Base-by-base conservation (phyloP, 2,329 filamentous ascomycete species). In the Cyclaneusma minus region DNA sequence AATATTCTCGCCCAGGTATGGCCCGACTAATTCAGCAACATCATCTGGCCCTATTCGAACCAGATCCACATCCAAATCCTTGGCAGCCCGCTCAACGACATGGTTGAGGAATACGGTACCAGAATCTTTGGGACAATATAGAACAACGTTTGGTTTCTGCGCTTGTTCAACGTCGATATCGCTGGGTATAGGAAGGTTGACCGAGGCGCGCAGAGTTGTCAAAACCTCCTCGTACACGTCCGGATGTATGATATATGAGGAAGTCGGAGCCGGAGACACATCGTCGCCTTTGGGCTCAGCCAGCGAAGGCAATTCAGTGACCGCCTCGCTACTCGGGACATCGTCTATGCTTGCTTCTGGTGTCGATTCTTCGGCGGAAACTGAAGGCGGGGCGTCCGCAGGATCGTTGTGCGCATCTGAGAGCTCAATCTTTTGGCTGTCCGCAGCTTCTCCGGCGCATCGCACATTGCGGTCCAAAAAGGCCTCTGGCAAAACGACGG, bases 21-120 rank as follows among this genome's bases (percentile, higher is more conserved):
- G 61, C 3, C 74, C 76, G 1, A 75, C 61, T 14, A 89, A 55
- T 25, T 74, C 62, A 3, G 76, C 76, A 28, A 91, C 52, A 41
- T 78, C 74, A 34, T 73, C 65, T 1, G 80, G 69, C 41, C 74
- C 67, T 7, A 91, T 45, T 12, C 67, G 62, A 16, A 89, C 52
- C 3, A 87, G 43, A 36, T 87, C 71, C 3, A 79, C 74, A 5
- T 54, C 55, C 5, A 78, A 53, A 17, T 69, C 60, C 8, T 55
- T 53, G 1, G 78, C 77, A 22, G 77, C 54, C 26, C 68, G 61
- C 32, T 68, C 60, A 2, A 85, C 64, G n/a, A 80, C 54, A 3
- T 55, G 50, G 35, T 74, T 62, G 18, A 81, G 49, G 34, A 64
- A 60, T 24, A 49, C 45, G 29, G 59, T 64, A 20, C 57, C 63